phyloP scores from a whole-genome alignment of 768 basidiomycete genomes.

The Cystobasidium tubakii region DNA sequence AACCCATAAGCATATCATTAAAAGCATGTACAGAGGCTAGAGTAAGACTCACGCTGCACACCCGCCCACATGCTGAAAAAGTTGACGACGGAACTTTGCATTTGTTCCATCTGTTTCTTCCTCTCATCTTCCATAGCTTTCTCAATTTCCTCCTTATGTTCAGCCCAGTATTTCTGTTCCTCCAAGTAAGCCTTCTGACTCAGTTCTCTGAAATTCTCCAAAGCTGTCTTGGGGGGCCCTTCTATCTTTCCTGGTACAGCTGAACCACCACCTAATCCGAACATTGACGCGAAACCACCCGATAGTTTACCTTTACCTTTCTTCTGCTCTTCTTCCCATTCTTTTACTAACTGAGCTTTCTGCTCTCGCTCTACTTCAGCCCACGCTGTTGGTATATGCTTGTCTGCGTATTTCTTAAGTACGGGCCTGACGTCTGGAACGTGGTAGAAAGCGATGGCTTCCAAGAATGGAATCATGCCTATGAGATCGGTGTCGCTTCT shows the following conservation, averaged over 20 bases:
- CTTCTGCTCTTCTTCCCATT: constrained; percentile 62
- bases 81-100: constrained; percentile 50
- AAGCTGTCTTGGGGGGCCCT: constrained; percentile 42
- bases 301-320: constrained; percentile 35
- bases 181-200: constrained; percentile 57
- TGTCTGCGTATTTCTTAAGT: constrained; percentile 73
- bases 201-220: constrained; percentile 48
- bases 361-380: constrained; percentile 78
- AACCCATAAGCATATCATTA: background rate
- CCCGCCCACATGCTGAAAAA: background rate
- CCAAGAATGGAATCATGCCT: constrained; percentile 93
- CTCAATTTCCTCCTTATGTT: constrained; percentile 57
- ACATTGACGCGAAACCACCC: constrained; percentile 29
- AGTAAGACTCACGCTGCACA: constrained; percentile 30
- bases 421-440: constrained; percentile 75
- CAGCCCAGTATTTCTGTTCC: constrained; percentile 56
- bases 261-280: constrained; percentile 17
- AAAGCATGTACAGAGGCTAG: too few species aligned
- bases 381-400: constrained; percentile 82
- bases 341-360: constrained; percentile 68
- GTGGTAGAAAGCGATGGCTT: constrained; percentile 88
- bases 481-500: constrained; percentile 62
- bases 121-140: constrained; percentile 56
- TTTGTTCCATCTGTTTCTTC: constrained; percentile 53
- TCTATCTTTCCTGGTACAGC: background rate